phyloP scores from a whole-genome alignment of 2,329 filamentous ascomycete species.

The Paecilomyces sp. region DNA sequence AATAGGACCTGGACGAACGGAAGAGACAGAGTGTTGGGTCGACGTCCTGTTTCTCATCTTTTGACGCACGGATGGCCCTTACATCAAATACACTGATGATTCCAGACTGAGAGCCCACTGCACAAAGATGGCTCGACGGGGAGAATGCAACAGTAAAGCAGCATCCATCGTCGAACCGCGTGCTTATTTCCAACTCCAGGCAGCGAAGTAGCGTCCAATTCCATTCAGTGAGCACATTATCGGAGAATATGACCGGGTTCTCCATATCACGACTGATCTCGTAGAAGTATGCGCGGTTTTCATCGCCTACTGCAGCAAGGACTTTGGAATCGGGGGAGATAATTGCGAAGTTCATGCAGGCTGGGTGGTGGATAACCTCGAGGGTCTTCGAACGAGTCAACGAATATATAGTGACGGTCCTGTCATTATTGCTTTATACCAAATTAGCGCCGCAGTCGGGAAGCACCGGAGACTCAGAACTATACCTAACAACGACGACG shows the following conservation, averaged over 20 bases:
- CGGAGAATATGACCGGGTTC: conserved; percentile 15
- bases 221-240: conserved; percentile 30
- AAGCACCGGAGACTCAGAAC: conserved; percentile 1
- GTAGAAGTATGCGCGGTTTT: conserved; percentile 80
- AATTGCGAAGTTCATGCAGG: conserved; percentile 88
- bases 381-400: conserved; percentile 62
- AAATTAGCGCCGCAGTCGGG: conserved; percentile 48
- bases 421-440: conserved; percentile 78
- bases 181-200: conserved; percentile 35
- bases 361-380: conserved; percentile 65
- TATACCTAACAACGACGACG: conserved; percentile 45
- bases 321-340: conserved; percentile 81
- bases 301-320: conserved; percentile 79
- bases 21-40: conserved; percentile 62
- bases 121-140: conserved; percentile 41
- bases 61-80: conserved; percentile 18
- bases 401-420: conserved; percentile 76
- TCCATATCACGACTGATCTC: conserved; percentile 32
- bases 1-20: conserved; percentile 65
- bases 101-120: conserved; percentile 44
- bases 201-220: conserved; percentile 33
- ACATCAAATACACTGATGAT: conserved; percentile 41
- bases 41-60: conserved; percentile 19
- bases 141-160: conserved; percentile 45
- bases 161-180: conserved; percentile 32